These are phyloP conservation scores for Penicillium sp. DNA, from an alignment of 2,329 filamentous ascomycete species.

Conservation along the genomic window DNA sequence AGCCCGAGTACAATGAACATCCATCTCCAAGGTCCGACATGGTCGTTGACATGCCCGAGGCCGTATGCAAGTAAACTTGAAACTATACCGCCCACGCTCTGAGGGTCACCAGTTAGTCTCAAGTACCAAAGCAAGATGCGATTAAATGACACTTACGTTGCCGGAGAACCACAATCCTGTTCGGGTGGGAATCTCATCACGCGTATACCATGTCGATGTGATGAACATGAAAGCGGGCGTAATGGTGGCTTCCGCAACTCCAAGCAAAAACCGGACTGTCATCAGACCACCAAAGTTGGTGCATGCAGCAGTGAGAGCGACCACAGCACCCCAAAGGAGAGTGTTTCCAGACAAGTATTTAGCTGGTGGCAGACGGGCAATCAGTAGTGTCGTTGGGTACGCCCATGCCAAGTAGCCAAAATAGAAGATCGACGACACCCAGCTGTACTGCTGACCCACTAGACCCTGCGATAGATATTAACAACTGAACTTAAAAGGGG, in stretches of 20 bases:
- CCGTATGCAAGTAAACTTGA: conserved; percentile 52
- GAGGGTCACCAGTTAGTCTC: background rate
- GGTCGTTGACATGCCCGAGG: conserved; percentile 56
- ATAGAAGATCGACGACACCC: conserved; percentile 35
- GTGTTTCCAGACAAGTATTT: conserved; percentile 44
- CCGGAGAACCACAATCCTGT: conserved; percentile 60
- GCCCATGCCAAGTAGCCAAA: conserved; percentile 36
- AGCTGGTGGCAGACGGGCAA: conserved; percentile 29
- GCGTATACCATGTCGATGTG: conserved; percentile 61
- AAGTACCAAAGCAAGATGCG: background rate
- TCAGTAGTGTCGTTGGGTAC: conserved; percentile 31
- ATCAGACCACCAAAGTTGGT: conserved; percentile 56
- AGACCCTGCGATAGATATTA: conserved; percentile 12
- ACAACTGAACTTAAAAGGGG: no score
- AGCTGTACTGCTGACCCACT: conserved; percentile 31
- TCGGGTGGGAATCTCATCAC: conserved; percentile 59
- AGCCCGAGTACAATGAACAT: conserved; percentile 62
- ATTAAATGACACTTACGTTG: conserved; percentile 12
- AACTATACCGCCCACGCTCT: conserved; percentile 25
- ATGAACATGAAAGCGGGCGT: conserved; percentile 27
- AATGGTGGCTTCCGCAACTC: background rate
- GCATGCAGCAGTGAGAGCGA: conserved; percentile 54
- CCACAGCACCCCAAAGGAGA: conserved; percentile 54
- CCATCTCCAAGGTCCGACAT: conserved; percentile 43
- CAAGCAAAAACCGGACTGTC: conserved; percentile 56